These are phyloP conservation scores for Tylopilus plumbeoviolaceoides DNA, from an alignment of 768 basidiomycete species.

Conservation along the genomic window DNA sequence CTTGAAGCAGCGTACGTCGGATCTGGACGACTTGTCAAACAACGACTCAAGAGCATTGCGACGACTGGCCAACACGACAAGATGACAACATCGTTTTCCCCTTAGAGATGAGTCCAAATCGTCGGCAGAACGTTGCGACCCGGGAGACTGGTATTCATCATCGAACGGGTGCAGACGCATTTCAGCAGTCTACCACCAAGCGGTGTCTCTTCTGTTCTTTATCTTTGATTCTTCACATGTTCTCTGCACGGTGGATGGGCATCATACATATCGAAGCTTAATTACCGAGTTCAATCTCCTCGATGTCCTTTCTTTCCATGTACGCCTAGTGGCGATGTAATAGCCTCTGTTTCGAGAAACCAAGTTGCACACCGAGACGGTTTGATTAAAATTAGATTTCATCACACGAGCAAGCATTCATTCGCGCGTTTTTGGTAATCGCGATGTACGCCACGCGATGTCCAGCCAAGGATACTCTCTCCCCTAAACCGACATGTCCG, in stretches of 20 bases:
- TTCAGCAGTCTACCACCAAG: background rate
- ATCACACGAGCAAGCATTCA: background rate
- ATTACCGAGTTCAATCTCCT: background rate
- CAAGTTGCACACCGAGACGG: background rate
- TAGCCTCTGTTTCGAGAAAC: background rate
- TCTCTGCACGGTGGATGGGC: background rate
- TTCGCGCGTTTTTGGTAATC: background rate
- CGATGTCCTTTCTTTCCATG: background rate
- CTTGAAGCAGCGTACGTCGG: no score
- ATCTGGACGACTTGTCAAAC: constrained; percentile 9
- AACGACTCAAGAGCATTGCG: constrained; percentile 4
- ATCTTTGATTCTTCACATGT: background rate
- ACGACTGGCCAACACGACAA: background rate
- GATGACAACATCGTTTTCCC: background rate
- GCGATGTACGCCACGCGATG: background rate
- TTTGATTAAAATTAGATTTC: background rate
- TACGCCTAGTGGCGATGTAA: background rate
- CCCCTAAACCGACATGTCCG: background rate
- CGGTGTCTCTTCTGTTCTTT: background rate
- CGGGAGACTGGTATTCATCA: background rate
- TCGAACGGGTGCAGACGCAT: background rate
- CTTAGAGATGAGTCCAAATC: background rate
- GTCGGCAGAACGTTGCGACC: background rate
- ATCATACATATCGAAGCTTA: background rate
- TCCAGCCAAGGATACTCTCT: background rate